Base-by-base conservation (phyloP, 2,329 filamentous ascomycete genomes). In the Scedosporium apiospermum region DNA sequence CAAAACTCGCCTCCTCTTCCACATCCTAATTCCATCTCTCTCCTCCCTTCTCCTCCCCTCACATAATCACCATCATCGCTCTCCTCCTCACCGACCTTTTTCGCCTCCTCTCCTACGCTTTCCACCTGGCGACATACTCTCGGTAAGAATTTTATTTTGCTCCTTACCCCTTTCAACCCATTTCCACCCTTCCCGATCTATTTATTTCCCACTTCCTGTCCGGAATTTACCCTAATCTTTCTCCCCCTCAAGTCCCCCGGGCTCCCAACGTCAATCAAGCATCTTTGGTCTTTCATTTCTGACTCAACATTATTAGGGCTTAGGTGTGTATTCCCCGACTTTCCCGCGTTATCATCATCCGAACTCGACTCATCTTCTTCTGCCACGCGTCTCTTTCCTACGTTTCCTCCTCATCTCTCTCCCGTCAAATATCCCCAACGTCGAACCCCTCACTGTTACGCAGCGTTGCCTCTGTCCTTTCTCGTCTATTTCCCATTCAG, bases 201-300 rank as follows among this genome's bases (percentile, higher is more conserved):
- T 65, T 64, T 63, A 58, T 63, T 64, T 60, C 63, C 63, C 57
- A 51, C 62, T 64, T 61, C 64, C 63, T 65, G 61, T 65, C 59
- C 65, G 49, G 62, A 53, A 62, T 65, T 57, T 44, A 26, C n/a
- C 65, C 64, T 67, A 64, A 58, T 58, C 65, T 65, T 65, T 65
- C 63, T 65, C 63, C 14, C 18, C 51, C 4, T 58, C 38, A 42
- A 57, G n/a, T 38, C 16, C 49, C 58, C 61, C 55, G 59, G 61
- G 21, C 60, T 53, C 53, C 51, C 6, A 14, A 10, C 51, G 10
- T 26, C 59, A 53, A 63, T 58, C 44, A 38, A 64, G 63, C 63
- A 65, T 55, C 63, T 63, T 64, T 64, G 64, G 57, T 65, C 66
- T 65, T 63, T 62, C 60, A 68, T 65, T 63, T 67, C 65, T 58